Evolutionary conservation across 2,329 filamentous ascomycete species (phyloP).

Genomic region (Fusarium torulosum): DNA sequence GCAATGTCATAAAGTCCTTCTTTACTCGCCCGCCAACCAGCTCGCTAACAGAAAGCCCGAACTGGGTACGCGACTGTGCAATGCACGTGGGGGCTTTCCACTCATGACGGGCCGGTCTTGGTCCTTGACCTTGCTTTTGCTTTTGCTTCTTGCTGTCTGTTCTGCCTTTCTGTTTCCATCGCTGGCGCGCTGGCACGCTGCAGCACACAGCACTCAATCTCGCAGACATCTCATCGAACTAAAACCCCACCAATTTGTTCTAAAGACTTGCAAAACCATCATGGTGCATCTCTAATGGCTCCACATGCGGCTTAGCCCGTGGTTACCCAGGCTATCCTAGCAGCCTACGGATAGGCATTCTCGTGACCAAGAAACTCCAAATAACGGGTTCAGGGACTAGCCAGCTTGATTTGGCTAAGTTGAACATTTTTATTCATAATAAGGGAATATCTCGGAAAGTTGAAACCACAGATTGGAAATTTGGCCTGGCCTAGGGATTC

Average conservation of each 20-base stretch:
- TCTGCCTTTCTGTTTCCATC: too few species aligned
- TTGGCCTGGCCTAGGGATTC: slow-evolving; percentile 1
- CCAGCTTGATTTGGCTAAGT: neutral
- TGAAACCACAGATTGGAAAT: slow-evolving; percentile 6
- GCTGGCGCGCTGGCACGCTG: neutral
- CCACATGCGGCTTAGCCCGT: neutral
- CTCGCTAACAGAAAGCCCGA: neutral
- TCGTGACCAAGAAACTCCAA: neutral
- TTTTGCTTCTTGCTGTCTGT: neutral
- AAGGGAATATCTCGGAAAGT: slow-evolving; percentile 47
- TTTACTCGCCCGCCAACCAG: slow-evolving; percentile 17
- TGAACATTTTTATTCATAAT: neutral
- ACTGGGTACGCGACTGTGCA: neutral
- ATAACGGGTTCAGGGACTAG: neutral
- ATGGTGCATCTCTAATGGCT: neutral
- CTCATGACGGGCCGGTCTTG: neutral
- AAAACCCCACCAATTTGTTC: neutral
- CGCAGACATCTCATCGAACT: slow-evolving; percentile 1
- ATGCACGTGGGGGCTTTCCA: neutral
- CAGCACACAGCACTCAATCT: slow-evolving; percentile 7
- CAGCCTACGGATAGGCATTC: neutral
- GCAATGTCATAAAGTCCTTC: slow-evolving; percentile 10
- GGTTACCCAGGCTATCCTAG: neutral
- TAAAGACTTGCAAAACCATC: neutral
- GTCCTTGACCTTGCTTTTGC: neutral